Base-by-base conservation (phyloP, 306 rosid species). In the Echinosophora koreensis region DNA sequence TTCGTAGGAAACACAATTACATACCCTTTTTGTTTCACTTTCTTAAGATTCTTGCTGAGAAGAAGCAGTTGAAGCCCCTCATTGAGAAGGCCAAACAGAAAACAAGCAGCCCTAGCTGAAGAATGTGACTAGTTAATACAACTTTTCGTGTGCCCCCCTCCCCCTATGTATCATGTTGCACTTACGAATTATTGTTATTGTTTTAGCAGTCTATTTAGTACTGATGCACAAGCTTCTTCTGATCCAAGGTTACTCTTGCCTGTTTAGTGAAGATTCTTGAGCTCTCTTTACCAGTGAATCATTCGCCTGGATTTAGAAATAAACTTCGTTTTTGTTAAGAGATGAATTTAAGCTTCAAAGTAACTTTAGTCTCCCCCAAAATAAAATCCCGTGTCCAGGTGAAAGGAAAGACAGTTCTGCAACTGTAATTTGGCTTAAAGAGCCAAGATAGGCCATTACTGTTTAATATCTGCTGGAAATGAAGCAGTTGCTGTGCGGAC, bases 21-120 rank as follows among this genome's bases (percentile, higher is more conserved):
- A 95, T 95, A 4, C 99, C 99, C n/a, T 95, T 95, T 81, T 80
- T 93, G 86, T 93, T 93, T 58, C 92, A 96, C 89, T 96, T 96
- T 71, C 94, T 96, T 67, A 96, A 96, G 89, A 82, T 91, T 76
- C 96, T 92, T 61, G 99, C 99, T 5, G 98, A 96, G 84, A 96
- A 96, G 89, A 96, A 96, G 91, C 99, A 96, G 83, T 76, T 96
- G 88, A 96, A 89, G 89, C 97, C 99, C 41, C 99, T 95, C 41
- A 95, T 93, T 59, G 98, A 92, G 92, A 90, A 95, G 87, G 99
- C 99, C 44, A 95, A 90, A 89, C 92, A 92, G 87, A 92, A 92
- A 75, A 83, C 88, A 51, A 84, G 87, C 81, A 90, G 90, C 78
- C 65, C 91, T 28, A 80, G 85, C 61, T 92, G 90, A 95, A 80